phyloP scores from a whole-genome alignment of 2,329 filamentous ascomycete species.

The Claviceps humidiphila region DNA sequence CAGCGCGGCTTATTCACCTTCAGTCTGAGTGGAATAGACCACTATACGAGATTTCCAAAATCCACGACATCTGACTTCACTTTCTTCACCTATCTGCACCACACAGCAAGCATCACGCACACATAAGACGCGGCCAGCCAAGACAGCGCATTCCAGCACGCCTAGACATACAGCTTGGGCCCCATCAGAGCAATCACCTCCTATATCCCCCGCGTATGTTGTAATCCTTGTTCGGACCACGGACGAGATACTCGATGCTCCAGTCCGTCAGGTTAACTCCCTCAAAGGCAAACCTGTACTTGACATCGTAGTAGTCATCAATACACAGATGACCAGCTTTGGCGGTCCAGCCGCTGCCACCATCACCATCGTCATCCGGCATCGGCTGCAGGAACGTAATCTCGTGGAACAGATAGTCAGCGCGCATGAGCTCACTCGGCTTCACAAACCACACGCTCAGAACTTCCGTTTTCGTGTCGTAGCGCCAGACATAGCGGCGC shows the following conservation, averaged over 20 bases:
- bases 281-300: conserved; percentile 52
- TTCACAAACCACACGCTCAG: conserved; percentile 65
- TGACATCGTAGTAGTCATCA: conserved; percentile 57
- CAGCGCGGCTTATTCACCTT: no score
- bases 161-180: no score
- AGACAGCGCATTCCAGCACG: no score
- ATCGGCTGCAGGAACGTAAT: conserved; percentile 43
- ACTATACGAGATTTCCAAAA: no score
- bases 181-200: conserved; percentile 14
- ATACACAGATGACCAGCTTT: conserved; percentile 57
- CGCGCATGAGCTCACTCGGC: conserved; percentile 43
- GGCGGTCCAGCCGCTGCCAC: conserved; percentile 40
- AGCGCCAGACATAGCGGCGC: conserved; percentile 60
- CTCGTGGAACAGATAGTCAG: conserved; percentile 65
- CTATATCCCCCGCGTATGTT: conserved; percentile 41
- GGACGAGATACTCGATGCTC: conserved; percentile 51
- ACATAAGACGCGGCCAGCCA: no score
- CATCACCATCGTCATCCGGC: conserved; percentile 11
- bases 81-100: no score
- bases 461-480: conserved; percentile 43
- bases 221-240: conserved; percentile 64
- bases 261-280: conserved; percentile 45
- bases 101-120: no score
- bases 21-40: no score
- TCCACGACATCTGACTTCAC: no score